phyloP scores from a whole-genome alignment of 441 rosid genomes.

The Aleurites moluccanus region DNA sequence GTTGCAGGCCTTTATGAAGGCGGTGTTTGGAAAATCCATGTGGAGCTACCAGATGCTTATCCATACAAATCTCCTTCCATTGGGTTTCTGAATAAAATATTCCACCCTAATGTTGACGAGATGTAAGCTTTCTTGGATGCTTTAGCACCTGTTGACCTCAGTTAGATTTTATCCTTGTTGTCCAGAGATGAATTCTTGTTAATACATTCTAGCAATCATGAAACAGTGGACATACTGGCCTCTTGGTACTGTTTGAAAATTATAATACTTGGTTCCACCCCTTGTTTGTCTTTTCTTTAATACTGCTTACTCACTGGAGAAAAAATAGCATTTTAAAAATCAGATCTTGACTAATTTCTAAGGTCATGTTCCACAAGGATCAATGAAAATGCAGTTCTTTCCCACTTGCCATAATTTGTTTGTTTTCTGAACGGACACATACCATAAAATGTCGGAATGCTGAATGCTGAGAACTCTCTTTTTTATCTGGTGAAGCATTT shows the following conservation, averaged over 20 bases:
- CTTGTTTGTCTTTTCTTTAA: not conserved
- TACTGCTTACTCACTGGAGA: not conserved
- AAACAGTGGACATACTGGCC: not conserved
- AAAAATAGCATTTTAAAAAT: not conserved
- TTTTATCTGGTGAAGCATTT: slow-evolving; percentile 8
- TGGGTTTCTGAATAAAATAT: slow-evolving; percentile 28
- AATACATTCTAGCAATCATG: not conserved
- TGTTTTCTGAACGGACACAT: not conserved
- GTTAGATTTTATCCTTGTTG: not conserved
- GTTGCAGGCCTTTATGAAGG: slow-evolving; percentile 66
- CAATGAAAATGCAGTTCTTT: not conserved
- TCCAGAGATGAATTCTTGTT: slow-evolving; percentile 1
- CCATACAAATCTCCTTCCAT: slow-evolving; percentile 44
- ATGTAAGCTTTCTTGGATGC: slow-evolving; percentile 16
- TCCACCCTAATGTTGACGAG: slow-evolving; percentile 32
- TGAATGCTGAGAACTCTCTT: not conserved
- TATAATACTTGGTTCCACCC: not conserved
- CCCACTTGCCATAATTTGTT: not conserved
- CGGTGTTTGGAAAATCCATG: slow-evolving; percentile 76
- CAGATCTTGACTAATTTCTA: not conserved
- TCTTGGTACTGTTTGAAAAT: not conserved
- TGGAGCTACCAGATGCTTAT: slow-evolving; percentile 76
- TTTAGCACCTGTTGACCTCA: not conserved
- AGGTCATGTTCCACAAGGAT: not conserved
- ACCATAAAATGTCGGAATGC: not conserved